phyloP scores from a whole-genome alignment of 768 basidiomycete species.

The Boletus insuetus region DNA sequence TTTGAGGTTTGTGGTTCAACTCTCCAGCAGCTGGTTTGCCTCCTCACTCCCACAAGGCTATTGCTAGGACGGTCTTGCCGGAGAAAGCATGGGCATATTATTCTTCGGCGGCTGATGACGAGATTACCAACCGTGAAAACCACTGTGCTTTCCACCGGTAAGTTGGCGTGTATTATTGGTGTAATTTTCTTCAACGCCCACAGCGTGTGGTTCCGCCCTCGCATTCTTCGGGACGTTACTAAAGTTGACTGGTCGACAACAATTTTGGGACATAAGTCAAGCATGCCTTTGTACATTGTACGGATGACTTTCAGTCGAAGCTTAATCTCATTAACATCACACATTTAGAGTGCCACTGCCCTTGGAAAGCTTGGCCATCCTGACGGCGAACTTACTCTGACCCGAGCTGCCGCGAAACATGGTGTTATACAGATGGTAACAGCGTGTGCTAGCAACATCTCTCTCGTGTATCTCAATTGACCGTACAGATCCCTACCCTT shows the following conservation, averaged over 20 bases:
- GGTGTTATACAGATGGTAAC: constrained; percentile 71
- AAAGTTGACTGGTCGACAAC: constrained; percentile 82
- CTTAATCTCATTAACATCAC: constrained; percentile 6
- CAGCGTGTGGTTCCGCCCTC: constrained; percentile 89
- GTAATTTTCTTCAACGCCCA: background rate
- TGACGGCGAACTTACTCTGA: constrained; percentile 90
- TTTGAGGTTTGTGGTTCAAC: constrained; percentile 63
- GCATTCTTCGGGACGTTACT: constrained; percentile 80
- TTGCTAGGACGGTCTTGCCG: constrained; percentile 78
- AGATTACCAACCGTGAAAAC: constrained; percentile 88
- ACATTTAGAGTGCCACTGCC: constrained; percentile 68
- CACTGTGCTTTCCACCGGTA: constrained; percentile 89
- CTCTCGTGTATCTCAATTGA: background rate
- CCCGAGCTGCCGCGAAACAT: constrained; percentile 81
- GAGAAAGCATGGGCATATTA: constrained; percentile 97
- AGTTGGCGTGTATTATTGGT: background rate
- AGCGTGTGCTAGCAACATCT: background rate
- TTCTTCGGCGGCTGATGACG: constrained; percentile 94
- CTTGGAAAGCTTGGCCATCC: constrained; percentile 95
- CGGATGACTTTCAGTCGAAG: constrained; percentile 10
- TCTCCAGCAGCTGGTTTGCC: background rate
- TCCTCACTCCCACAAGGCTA: constrained; percentile 48
- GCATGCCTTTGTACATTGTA: constrained; percentile 82
- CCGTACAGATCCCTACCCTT: constrained; percentile 82
- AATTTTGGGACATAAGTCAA: constrained; percentile 73